Evolutionary conservation across 179 eudicot species (phyloP).

Genomic region (Sideroxylon spinosum): DNA sequence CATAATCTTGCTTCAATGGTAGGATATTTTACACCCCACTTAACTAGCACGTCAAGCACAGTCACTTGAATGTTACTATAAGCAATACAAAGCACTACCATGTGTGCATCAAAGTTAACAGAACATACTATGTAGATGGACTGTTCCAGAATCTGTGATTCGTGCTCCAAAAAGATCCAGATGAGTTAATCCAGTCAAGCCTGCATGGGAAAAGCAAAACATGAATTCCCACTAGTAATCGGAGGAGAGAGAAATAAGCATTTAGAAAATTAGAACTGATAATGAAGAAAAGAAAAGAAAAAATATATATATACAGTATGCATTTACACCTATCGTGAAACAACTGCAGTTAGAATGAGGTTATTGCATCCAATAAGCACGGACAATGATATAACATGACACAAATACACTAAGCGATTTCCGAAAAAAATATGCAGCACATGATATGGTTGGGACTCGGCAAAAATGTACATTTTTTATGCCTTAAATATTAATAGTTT

Average conservation of each 20-base stretch:
- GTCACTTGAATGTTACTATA: not conserved
- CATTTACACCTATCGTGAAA: not conserved
- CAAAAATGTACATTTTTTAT: too few species aligned
- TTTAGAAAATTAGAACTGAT: not conserved
- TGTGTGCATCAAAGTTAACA: not conserved
- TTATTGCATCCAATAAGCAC: not conserved
- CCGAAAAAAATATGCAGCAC: too few species aligned
- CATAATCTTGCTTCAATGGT: not conserved
- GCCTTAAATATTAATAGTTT: too few species aligned
- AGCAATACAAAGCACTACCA: not conserved
- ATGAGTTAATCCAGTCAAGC: slow-evolving; percentile 78
- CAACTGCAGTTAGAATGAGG: not conserved
- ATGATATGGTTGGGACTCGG: too few species aligned
- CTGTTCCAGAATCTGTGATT: slow-evolving; percentile 82
- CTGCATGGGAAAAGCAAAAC: slow-evolving; percentile 34
- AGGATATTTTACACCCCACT: not conserved
- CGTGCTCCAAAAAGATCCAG: slow-evolving; percentile 96
- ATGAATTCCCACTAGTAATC: not conserved
- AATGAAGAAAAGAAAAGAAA: not conserved
- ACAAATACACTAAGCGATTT: too few species aligned
- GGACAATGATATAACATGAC: too few species aligned
- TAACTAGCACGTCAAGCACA: slow-evolving; percentile 2
- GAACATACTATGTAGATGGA: slow-evolving; percentile 46
- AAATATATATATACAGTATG: not conserved
- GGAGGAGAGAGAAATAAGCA: not conserved